Evolutionary conservation across 768 basidiomycete species (phyloP).

Genomic region (Suillus cothurnatus): DNA sequence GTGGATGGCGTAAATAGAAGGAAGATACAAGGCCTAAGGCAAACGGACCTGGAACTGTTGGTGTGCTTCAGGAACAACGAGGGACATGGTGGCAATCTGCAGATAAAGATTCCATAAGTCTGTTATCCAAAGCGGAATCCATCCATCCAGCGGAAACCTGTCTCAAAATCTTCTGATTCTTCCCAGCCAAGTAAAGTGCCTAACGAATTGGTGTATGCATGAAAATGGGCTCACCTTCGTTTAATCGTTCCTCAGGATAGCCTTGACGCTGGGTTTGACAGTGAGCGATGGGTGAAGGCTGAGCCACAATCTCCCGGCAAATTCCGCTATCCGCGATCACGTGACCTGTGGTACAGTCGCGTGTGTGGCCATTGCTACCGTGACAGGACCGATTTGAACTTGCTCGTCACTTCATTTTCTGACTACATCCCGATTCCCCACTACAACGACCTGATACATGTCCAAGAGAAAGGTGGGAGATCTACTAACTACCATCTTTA

Average conservation of each 20-base stretch:
- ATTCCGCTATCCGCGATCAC: conserved; percentile 26
- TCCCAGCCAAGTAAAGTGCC: neutral
- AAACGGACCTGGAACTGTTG: conserved; percentile 87
- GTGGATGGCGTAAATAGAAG: conserved; percentile 10
- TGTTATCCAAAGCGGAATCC: neutral
- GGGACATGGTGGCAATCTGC: conserved; percentile 70
- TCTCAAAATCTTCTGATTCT: conserved; percentile 1
- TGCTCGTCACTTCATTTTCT: conserved; percentile 9
- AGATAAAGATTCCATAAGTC: neutral
- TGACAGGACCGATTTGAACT: neutral
- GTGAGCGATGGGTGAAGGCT: conserved; percentile 8
- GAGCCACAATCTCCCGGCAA: conserved; percentile 25
- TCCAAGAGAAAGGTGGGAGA: conserved; percentile 31
- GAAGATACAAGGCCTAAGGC: neutral
- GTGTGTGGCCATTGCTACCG: conserved; percentile 18
- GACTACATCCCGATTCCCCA: neutral
- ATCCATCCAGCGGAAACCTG: conserved; percentile 24
- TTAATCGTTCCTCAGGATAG: conserved; percentile 20
- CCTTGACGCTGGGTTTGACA: conserved; percentile 18
- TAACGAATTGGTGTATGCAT: neutral
- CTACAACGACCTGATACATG: conserved; percentile 20
- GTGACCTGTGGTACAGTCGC: conserved; percentile 24
- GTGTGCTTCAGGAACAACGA: conserved; percentile 94
- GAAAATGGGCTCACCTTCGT: conserved; percentile 29
- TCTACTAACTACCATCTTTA: fast-evolving